Base-by-base conservation (phyloP, 345 rosid species). In the Ceriops tagal region DNA sequence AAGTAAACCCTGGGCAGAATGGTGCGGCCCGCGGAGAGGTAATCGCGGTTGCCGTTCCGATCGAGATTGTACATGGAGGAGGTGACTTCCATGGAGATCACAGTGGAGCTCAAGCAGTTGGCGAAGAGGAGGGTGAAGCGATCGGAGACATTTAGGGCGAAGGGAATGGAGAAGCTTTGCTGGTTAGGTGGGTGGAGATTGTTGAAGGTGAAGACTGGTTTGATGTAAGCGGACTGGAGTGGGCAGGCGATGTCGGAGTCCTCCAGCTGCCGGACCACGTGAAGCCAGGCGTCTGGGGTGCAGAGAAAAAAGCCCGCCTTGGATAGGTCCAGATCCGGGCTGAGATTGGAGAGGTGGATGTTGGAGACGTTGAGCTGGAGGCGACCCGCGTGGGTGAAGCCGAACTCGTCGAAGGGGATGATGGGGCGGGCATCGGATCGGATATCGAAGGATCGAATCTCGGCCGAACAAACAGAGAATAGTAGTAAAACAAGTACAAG, bases 41-140 rank as follows among this genome's bases (percentile, higher is more conserved):
- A 93, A 69, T 93, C 98, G 5, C 89, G 91, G 19, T 74, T 75
- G 4, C 73, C 75, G 69, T 71, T 82, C 1, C 89, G 88, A 5
- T 93, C 97, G 65, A 91, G 85, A 71, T 93, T 93, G 75, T 88
- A 93, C 96, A 92, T 91, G 58, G 88, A 88, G 61, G 97, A 91
- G 66, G 73, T 68, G 46, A 93, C 90, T 65, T 82, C 84, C 99
- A 91, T 91, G 67, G 87, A 69, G 22, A 93, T 86, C 53, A 83
- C 80, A 37, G 84, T 77, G 22, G 82, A 80, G 64, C 68, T 85
- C 68, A 93, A 81, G 67, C 99, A 93, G 70, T 93, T 93, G 30
- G 96, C 96, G 64, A 93, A 93, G 34, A 91, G 86, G 35, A 93
- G 88, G 5, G 91, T 83, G 88, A 71, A 88, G 77, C 87, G 96